Evolutionary conservation across 768 basidiomycete genomes (phyloP).

Genomic region (Termitomyces sp.): DNA sequence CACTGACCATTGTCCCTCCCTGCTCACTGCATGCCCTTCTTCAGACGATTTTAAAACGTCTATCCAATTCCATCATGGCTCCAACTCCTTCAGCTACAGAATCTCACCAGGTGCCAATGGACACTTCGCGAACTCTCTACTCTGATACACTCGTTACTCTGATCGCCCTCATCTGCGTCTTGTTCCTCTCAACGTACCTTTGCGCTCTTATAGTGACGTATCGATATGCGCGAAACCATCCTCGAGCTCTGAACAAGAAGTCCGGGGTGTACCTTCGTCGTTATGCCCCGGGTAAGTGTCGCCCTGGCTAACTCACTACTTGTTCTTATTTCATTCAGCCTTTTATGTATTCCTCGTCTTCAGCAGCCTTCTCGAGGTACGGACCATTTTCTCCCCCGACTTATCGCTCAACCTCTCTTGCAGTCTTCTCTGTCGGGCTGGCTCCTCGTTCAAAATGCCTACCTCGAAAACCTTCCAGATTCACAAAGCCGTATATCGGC

Average conservation of each 20-base stretch:
- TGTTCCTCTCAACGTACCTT: constrained; percentile 40
- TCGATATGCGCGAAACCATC: constrained; percentile 40
- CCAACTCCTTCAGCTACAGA: neutral
- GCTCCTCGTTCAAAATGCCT: constrained; percentile 54
- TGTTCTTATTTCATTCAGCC: neutral
- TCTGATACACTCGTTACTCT: constrained; percentile 5
- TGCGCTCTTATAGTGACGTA: constrained; percentile 47
- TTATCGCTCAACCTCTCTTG: constrained; percentile 16
- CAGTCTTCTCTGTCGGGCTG: constrained; percentile 52
- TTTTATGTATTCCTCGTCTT: constrained; percentile 50
- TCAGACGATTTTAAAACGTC: no score
- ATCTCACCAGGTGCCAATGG: neutral
- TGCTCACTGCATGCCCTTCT: neutral
- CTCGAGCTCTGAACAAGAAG: constrained; percentile 46
- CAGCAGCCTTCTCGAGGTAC: constrained; percentile 44
- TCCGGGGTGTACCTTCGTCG: constrained; percentile 42
- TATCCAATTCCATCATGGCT: neutral
- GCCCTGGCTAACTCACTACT: neutral
- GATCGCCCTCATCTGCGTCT: constrained; percentile 18
- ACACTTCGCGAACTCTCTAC: neutral
- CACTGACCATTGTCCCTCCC: neutral
- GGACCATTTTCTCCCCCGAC: neutral
- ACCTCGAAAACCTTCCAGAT: constrained; percentile 49
- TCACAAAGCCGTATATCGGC: constrained; percentile 37
- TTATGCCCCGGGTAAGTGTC: constrained; percentile 48